Percentiles rank a stretch among this genome's conserved stretches.
These are phyloP conservation scores for Metarhizium guizhouense DNA, from an alignment of 2,329 filamentous ascomycete species.

Conservation along the genomic window DNA sequence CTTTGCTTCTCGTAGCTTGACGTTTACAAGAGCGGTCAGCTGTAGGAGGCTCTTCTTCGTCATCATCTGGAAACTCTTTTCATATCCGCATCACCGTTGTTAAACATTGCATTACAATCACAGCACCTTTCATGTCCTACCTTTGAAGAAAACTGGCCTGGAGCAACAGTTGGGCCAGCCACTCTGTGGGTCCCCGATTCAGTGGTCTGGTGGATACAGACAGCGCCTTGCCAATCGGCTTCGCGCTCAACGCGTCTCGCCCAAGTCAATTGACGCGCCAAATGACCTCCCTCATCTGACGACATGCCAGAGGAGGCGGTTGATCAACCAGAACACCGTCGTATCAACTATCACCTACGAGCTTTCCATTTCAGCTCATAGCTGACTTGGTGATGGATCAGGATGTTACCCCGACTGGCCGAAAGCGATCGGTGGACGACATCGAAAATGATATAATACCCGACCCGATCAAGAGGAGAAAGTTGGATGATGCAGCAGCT, in stretches of 20 bases:
- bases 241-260: conserved; percentile 6
- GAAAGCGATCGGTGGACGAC: conserved; percentile 8
- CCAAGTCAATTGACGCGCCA: conserved; percentile 1
- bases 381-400: conserved; percentile 16
- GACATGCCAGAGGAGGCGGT: background rate
- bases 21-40: no score
- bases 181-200: no score
- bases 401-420: conserved; percentile 11
- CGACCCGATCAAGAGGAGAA: conserved; percentile 21
- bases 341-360: background rate
- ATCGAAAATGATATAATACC: conserved; percentile 14
- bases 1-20: no score
- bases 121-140: no score
- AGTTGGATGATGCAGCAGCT: conserved; percentile 18
- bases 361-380: background rate
- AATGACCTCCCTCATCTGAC: background rate
- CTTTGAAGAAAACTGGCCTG: no score
- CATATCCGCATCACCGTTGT: no score
- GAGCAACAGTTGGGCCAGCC: no score
- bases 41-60: no score
- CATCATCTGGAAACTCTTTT: no score
- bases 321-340: background rate
- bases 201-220: no score
- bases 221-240: background rate
- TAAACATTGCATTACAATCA: no score